Evolutionary conservation across 2,329 filamentous ascomycete species (phyloP).

Genomic region (Zymoseptoria ardabiliae): DNA sequence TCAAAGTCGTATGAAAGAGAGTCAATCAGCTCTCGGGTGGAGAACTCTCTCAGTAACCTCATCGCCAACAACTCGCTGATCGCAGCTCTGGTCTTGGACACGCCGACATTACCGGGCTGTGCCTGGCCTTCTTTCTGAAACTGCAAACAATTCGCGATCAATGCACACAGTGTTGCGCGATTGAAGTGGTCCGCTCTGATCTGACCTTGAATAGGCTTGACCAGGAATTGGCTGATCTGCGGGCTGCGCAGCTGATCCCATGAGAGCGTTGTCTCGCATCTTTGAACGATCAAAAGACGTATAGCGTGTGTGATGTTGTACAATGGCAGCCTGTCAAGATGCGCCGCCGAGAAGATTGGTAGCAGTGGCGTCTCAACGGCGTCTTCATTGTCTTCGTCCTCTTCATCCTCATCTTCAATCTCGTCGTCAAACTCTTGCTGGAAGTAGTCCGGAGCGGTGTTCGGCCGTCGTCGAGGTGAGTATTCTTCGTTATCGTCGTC

Average conservation of each 20-base stretch:
- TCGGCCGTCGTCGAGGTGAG: slow-evolving; percentile 12
- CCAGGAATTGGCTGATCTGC: slow-evolving; percentile 88
- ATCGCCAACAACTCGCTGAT: slow-evolving; percentile 88
- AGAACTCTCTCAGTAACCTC: slow-evolving; percentile 82
- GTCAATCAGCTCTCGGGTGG: slow-evolving; percentile 83
- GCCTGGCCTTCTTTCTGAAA: slow-evolving; percentile 80
- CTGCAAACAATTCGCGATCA: slow-evolving; percentile 90
- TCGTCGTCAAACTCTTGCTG: slow-evolving; percentile 34
- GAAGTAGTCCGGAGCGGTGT: slow-evolving; percentile 12
- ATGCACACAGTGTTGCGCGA: slow-evolving; percentile 75
- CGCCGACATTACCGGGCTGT: slow-evolving; percentile 76
- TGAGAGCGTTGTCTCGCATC: slow-evolving; percentile 83
- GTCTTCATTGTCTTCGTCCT: slow-evolving; percentile 38
- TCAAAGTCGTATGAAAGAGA: slow-evolving; percentile 93
- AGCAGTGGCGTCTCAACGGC: slow-evolving; percentile 49
- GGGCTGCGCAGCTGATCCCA: slow-evolving; percentile 96
- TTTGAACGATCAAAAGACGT: slow-evolving; percentile 71
- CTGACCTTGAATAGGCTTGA: slow-evolving; percentile 91
- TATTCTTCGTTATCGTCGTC: slow-evolving; percentile 18
- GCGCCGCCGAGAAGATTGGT: slow-evolving; percentile 71
- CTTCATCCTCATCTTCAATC: slow-evolving; percentile 35
- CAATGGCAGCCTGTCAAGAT: slow-evolving; percentile 77
- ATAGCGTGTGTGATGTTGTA: slow-evolving; percentile 89
- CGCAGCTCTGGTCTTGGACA: slow-evolving; percentile 74
- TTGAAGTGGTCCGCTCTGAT: slow-evolving; percentile 78